Percentiles rank a stretch among this genome's conserved stretches.
Conservation (phyloP, 805 yeast species). For the Cyberlindnera veronae region DNA sequence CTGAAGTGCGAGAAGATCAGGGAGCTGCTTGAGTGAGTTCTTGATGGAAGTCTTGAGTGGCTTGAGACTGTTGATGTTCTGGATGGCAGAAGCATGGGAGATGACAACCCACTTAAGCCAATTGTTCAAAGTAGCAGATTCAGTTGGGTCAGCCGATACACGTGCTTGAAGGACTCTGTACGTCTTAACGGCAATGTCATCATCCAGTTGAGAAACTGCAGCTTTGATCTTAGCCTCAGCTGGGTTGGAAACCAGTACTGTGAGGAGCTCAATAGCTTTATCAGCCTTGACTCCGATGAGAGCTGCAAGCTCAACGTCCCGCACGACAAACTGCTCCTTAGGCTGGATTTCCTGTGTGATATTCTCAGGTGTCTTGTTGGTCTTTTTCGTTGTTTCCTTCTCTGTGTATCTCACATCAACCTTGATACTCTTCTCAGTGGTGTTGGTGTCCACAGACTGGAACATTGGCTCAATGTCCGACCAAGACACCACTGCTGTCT, state of each 20-base stretch:
- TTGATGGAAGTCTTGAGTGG: conserved; percentile 54
- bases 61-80: conserved; percentile 39
- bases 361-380: conserved; percentile 23
- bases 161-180: conserved; percentile 45
- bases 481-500: conserved; percentile 33
- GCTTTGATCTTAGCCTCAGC: conserved; percentile 39
- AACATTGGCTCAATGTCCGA: conserved; percentile 38
- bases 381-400: conserved; percentile 4
- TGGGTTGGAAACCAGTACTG: conserved; percentile 23
- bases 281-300: conserved; percentile 17
- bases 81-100: conserved; percentile 47
- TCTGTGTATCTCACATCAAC: conserved; percentile 26
- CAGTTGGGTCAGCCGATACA: conserved; percentile 42
- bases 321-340: conserved; percentile 27
- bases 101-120: conserved; percentile 86
- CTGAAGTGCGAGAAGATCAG: conserved; percentile 71
- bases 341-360: conserved; percentile 25
- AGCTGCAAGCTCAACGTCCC: conserved; percentile 20
- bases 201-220: conserved; percentile 37
- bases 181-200: conserved; percentile 39
- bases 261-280: conserved; percentile 27
- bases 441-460: conserved; percentile 25
- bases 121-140: conserved; percentile 37
- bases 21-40: conserved; percentile 54
- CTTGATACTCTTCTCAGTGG: conserved; percentile 19